Evolutionary conservation across 495 filamentous ascomycete species (phyloP), one percentile per base, ranked within the genome.

Genomic region (Jackrogersella minutella): DNA sequence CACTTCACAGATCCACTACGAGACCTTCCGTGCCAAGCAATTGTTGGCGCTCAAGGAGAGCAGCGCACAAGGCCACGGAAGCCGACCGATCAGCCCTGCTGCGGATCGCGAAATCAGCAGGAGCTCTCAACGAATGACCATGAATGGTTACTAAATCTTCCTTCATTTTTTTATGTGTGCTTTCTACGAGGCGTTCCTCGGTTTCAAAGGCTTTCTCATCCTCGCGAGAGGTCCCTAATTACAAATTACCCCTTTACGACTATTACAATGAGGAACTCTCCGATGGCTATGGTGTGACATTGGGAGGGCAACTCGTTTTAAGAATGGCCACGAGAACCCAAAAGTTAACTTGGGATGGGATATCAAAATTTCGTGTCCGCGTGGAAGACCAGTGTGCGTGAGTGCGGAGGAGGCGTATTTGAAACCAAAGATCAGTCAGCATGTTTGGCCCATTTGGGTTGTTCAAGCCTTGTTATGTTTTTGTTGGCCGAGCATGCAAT

Each of bases 1-100:
- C 10, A 99, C 95, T n/a, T 97, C 93, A 68, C 95, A 98, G 83
- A 99, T 98, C 80, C 95, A 99, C 84, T 99, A 99, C 82, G 95
- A 99, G 85, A 96, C 92, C 50, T 99, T 98, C 93, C 94, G 95
- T 80, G 94, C 95, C 68, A 99, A 98, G 87, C 96, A 99, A 80
- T 84, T 99, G 72, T 79, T 99, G 69, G 95, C 95, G 49, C 85
- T 99, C 71, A 98, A 97, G 87, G 95, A 99, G 84, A 95, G 90
- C 83, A 97, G 92, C 76, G 92, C 91, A 61, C 91, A 91, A 57
- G 87, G 90, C 68, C 88, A 91, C 77, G 89, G 91, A 67, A 95
- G 92, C 83, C 84, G 95, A 75, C 95, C 95, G 62, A 99, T 99
- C 82, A 93, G 90, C 72, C 95, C 95, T 28, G 86, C 92, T 52